phyloP scores from a whole-genome alignment of 345 rosid species.

The Eutrema japonicum region DNA sequence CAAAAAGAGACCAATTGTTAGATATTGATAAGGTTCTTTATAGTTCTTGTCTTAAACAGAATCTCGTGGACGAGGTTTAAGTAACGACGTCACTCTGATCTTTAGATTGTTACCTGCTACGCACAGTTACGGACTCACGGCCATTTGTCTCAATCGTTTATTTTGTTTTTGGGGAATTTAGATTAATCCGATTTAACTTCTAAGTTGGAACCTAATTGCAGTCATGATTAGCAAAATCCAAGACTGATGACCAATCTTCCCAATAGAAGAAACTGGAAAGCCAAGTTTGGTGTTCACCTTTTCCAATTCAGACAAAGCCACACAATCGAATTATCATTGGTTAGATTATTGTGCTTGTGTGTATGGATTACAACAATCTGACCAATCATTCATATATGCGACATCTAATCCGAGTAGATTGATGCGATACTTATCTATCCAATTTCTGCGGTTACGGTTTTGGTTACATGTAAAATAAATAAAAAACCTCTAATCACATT shows the following conservation, averaged over 20 bases:
- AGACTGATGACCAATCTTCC: conserved; percentile 30
- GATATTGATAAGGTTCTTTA: not conserved
- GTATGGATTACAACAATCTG: too few species aligned
- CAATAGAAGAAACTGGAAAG: conserved; percentile 19
- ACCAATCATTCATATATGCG: too few species aligned
- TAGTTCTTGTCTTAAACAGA: not conserved
- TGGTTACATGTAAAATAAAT: too few species aligned
- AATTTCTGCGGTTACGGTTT: not conserved
- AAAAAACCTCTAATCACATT: too few species aligned
- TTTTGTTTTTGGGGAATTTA: too few species aligned
- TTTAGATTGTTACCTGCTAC: conserved; percentile 18
- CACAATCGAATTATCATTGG: conserved; percentile 15
- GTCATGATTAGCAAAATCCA: conserved; percentile 12
- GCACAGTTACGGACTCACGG: not conserved
- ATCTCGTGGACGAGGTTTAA: not conserved
- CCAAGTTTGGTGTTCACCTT: conserved; percentile 18
- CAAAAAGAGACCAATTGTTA: not conserved
- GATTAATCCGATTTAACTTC: not conserved
- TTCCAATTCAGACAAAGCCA: not conserved
- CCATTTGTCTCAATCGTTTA: not conserved
- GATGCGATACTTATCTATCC: not conserved
- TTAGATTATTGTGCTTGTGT: not conserved
- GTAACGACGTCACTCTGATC: not conserved
- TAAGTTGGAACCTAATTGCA: conserved; percentile 13
- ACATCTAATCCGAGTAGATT: not conserved